Conservation (phyloP, 1,284 basidiomycete genomes). For the Malassezia furfur region DNA sequence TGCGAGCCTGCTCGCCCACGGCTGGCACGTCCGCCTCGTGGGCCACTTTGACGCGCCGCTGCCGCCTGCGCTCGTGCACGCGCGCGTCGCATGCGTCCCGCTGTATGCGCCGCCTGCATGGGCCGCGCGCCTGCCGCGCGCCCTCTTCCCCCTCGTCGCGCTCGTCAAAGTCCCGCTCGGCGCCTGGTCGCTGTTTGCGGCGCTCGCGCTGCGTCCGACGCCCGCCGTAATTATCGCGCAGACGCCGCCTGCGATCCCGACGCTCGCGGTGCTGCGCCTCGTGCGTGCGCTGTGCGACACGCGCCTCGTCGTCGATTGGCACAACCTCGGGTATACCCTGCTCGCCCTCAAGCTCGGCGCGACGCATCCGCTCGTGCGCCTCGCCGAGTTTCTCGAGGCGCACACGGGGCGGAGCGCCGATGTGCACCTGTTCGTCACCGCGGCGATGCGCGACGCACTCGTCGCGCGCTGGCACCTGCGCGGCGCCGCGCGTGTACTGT, state of each 20-base stretch:
- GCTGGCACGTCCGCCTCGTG: slow-evolving; percentile 70
- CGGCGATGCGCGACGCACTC: slow-evolving; percentile 69
- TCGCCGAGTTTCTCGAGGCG: slow-evolving; percentile 49
- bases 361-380: slow-evolving; percentile 60
- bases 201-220: slow-evolving; percentile 51
- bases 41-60: slow-evolving; percentile 57
- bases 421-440: slow-evolving; percentile 87
- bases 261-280: slow-evolving; percentile 72
- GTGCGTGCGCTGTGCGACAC: slow-evolving; percentile 60
- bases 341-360: slow-evolving; percentile 69
- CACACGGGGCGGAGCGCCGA: slow-evolving; percentile 55
- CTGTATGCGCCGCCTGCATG: neutral
- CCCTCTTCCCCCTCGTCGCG: slow-evolving; percentile 63
- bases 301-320: slow-evolving; percentile 95
- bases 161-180: slow-evolving; percentile 62
- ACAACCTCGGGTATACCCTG: slow-evolving; percentile 91
- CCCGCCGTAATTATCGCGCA: slow-evolving; percentile 77
- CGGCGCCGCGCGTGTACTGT: slow-evolving; percentile 54
- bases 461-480: slow-evolving; percentile 60
- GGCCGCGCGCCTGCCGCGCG: slow-evolving; percentile 53
- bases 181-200: slow-evolving; percentile 27
- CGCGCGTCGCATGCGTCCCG: neutral
- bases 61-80: slow-evolving; percentile 20
- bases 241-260: slow-evolving; percentile 95
- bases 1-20: slow-evolving; percentile 72